Base-by-base conservation (phyloP, 768 basidiomycete species). In the Roridomyces roridus region DNA sequence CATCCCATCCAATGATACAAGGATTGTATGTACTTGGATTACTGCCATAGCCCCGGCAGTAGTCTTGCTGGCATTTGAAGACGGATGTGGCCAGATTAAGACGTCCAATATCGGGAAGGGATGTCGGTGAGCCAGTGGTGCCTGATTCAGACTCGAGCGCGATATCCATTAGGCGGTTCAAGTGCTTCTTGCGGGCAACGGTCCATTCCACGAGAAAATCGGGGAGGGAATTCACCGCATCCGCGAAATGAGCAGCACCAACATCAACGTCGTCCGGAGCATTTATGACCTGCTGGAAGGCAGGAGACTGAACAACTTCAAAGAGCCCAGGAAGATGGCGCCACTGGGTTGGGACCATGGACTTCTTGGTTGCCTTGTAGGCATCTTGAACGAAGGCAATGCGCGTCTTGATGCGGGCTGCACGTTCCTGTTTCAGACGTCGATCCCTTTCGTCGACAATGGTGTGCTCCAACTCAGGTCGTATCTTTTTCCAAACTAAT, bases 401-500 rank as follows among this genome's bases (percentile, higher is more conserved):
- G 41, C 64, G 64, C 2, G 15, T n/a, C 5, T 11, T 4, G 24
- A 59, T 23, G 28, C 59, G 60, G 5, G 0, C n/a, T 18, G 46
- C 21, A 4, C 59, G 62, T 36, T 66, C 64, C 4, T 1, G 2
- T 26, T 29, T 26, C 9, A 65, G 44, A 4, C 68, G 64, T 0
- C 25, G 3, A 8, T 55, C 28, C 21, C 49, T 65, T 15, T 24
- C 11, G 1, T 36, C 39, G 15, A 51, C 21, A 7, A 69, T 36
- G 1, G 18, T 20, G 2, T 44, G 28, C 45, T 72, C 67, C 0
- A 72, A 60, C n/a, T 42, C 40, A 4, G 65, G 62, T 25, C 46
- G 57, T 31, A 72, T 62, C 24, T 55, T 59, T 4, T 51, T 64
- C 71, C 71, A 70, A 24, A 53, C 71, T 72, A 15, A 10, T n/a